These are phyloP conservation scores for Spinacia oleracea DNA, from an alignment of 179 eudicot species.

Conservation along the genomic window DNA sequence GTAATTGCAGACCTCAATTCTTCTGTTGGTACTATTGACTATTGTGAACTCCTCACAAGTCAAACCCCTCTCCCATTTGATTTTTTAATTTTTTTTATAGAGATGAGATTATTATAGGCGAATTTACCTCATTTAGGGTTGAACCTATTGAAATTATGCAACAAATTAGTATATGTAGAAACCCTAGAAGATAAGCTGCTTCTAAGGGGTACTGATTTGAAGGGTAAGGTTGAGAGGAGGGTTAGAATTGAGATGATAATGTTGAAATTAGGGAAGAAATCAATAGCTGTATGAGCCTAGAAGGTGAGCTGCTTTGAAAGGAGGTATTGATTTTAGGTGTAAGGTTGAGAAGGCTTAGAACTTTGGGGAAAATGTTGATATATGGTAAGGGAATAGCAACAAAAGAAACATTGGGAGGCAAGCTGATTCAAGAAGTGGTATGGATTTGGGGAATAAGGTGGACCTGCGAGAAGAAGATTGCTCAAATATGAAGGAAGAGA, in stretches of 20 bases:
- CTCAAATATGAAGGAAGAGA: too few relatives aligned
- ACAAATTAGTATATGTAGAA: constrained; percentile 28
- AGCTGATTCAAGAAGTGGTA: too few relatives aligned
- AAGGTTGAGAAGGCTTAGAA: constrained; percentile 19
- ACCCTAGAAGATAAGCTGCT: constrained; percentile 32
- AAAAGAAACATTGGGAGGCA: too few relatives aligned
- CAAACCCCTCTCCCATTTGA: constrained; percentile 31
- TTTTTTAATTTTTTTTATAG: constrained; percentile 46
- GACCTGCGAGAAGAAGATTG: not conserved
- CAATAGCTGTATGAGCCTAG: not conserved
- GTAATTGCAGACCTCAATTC: constrained; percentile 62
- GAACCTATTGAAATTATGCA: constrained; percentile 6
- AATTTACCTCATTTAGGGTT: constrained; percentile 50
- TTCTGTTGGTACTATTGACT: constrained; percentile 76
- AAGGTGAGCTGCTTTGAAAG: not conserved
- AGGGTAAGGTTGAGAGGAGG: too few relatives aligned
- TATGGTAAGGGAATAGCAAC: too few relatives aligned
- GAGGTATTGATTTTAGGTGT: constrained; percentile 2
- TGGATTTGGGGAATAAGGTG: constrained; percentile 17
- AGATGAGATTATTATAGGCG: constrained; percentile 67
- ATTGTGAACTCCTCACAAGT: constrained; percentile 42
- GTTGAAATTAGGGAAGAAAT: not conserved
- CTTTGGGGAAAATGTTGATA: too few relatives aligned
- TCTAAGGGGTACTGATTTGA: not conserved
- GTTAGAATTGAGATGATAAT: not conserved